Percentiles rank a stretch among this genome's conserved stretches.
Conservation (phyloP, 208 protist species). For the Trypanosoma avium region DNA sequence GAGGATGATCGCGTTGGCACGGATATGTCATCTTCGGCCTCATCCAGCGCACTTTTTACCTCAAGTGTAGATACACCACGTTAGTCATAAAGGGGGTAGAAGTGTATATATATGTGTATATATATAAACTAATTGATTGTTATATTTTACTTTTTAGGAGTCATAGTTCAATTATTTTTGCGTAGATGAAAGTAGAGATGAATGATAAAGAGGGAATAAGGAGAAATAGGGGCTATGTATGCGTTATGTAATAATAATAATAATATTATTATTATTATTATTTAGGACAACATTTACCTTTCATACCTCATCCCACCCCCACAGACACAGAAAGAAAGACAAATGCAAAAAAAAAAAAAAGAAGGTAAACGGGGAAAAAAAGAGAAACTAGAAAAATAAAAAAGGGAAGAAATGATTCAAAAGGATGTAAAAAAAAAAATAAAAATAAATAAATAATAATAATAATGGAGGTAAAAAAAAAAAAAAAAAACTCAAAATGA, state of each 20-base stretch:
- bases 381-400: neutral
- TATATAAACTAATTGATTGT: neutral
- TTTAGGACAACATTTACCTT: too few species aligned
- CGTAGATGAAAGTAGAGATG: too few species aligned
- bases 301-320: too few species aligned
- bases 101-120: neutral
- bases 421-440: neutral
- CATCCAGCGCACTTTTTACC: conserved; percentile 21
- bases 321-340: too few species aligned
- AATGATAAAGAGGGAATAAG: too few species aligned
- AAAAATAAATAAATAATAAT: conserved; percentile 2
- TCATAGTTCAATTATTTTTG: too few species aligned
- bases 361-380: neutral
- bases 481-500: neutral
- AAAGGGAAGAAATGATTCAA: neutral
- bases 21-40: conserved; percentile 19
- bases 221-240: too few species aligned
- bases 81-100: too few species aligned
- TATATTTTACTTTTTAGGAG: neutral
- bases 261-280: too few species aligned
- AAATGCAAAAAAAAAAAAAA: conserved; percentile 6
- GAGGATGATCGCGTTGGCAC: conserved; percentile 18
- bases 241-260: too few species aligned
- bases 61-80: neutral
- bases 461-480: neutral